Percentiles rank a stretch among this genome's conserved stretches.
These are phyloP conservation scores for Pterocarpus santalinus DNA, from an alignment of 306 rosid species.

Conservation along the genomic window DNA sequence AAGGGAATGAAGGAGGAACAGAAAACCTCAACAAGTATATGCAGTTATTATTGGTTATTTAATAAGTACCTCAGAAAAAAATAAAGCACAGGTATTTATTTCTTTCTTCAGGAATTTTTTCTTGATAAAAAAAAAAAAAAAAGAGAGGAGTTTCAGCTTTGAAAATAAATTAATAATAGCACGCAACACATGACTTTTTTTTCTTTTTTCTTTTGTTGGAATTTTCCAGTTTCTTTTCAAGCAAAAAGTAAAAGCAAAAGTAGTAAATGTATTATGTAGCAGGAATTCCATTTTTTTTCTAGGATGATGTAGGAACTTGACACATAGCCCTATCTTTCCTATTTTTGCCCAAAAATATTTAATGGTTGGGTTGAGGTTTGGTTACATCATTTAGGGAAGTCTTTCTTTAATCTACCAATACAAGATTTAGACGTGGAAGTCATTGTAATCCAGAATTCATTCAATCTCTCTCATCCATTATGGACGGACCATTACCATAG, in stretches of 20 bases:
- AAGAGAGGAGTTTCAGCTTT: constrained; percentile 35
- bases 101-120: constrained; percentile 18
- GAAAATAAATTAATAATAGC: constrained; percentile 31
- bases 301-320: constrained; percentile 37
- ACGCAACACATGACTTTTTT: constrained; percentile 16
- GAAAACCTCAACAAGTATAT: constrained; percentile 49
- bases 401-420: constrained; percentile 35
- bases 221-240: constrained; percentile 6
- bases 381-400: constrained; percentile 41
- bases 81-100: background rate
- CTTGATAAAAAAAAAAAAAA: background rate
- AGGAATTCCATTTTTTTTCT: background rate
- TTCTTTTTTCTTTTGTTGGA: background rate
- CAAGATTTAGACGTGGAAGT: constrained; percentile 55
- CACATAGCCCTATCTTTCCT: constrained; percentile 33
- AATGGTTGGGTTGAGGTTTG: constrained; percentile 42
- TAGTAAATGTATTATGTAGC: constrained; percentile 21
- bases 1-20: constrained; percentile 48
- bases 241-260: constrained; percentile 31
- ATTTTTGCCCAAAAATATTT: background rate
- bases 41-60: constrained; percentile 16
- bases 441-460: constrained; percentile 36
- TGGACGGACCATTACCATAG: constrained; percentile 1
- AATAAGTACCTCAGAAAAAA: constrained; percentile 15
- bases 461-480: constrained; percentile 53